Conservation (phyloP, 2,329 filamentous ascomycete genomes). For the Fusarium globosum region DNA sequence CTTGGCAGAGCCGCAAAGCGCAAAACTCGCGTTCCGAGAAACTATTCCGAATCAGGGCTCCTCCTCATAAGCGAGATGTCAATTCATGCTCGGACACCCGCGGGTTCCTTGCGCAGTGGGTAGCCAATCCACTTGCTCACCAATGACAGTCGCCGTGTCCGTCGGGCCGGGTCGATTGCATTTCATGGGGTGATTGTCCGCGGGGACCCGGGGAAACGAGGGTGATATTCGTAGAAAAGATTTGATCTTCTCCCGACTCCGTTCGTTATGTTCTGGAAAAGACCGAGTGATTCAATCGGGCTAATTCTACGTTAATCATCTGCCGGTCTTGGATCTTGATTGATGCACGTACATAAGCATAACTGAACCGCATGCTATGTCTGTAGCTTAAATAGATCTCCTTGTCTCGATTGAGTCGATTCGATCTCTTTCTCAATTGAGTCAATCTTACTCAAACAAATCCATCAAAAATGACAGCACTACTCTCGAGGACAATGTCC, state of each 20-base stretch:
- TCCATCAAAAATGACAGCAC: background rate
- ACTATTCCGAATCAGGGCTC: background rate
- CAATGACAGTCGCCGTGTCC: constrained; percentile 8
- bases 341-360: background rate
- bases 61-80: constrained; percentile 22
- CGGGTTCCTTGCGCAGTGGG: constrained; percentile 11
- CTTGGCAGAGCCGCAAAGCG: background rate
- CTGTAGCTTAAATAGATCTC: background rate
- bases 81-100: constrained; percentile 17
- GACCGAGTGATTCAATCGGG: background rate
- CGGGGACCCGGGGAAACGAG: background rate
- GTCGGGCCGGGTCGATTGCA: constrained; percentile 10
- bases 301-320: background rate
- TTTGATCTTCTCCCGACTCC: background rate
- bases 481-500: background rate
- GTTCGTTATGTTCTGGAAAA: background rate
- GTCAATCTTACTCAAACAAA: background rate
- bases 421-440: background rate
- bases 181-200: constrained; percentile 4
- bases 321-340: background rate
- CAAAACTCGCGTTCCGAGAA: background rate
- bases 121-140: background rate
- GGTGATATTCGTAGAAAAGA: background rate
- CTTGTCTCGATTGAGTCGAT: background rate
- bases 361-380: background rate